Percentiles rank a stretch among this genome's conserved stretches.
Conservation (phyloP, 495 filamentous ascomycete species). For the Aspergillus nidulans region DNA sequence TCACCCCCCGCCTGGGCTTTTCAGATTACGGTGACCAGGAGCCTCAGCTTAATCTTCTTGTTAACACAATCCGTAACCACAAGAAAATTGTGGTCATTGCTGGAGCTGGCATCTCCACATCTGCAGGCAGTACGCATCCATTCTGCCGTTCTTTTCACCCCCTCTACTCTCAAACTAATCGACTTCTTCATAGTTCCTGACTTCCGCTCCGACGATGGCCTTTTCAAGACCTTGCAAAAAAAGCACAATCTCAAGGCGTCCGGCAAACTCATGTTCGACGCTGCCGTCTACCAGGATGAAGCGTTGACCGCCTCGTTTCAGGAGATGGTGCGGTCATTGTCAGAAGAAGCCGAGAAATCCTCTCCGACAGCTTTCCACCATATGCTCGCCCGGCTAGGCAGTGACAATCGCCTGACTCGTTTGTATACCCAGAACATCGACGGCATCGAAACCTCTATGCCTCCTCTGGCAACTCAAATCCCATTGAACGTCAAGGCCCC, state of each 20-base stretch:
- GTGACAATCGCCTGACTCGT: slow-evolving; percentile 83
- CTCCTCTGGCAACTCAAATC: slow-evolving; percentile 71
- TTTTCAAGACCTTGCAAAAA: slow-evolving; percentile 77
- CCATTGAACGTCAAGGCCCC: slow-evolving; percentile 73
- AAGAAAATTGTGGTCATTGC: slow-evolving; percentile 96
- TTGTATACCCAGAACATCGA: slow-evolving; percentile 97
- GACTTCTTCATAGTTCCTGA: slow-evolving; percentile 68
- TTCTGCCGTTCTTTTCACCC: slow-evolving; percentile 40
- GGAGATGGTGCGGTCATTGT: slow-evolving; percentile 87
- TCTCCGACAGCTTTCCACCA: slow-evolving; percentile 89
- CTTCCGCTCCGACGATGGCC: slow-evolving; percentile 83
- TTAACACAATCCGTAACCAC: slow-evolving; percentile 76
- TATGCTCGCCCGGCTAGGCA: slow-evolving; percentile 83
- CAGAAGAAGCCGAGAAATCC: slow-evolving; percentile 66
- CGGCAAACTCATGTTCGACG: slow-evolving; percentile 94
- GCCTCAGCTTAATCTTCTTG: slow-evolving; percentile 59
- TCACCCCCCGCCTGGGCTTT: slow-evolving; percentile 47
- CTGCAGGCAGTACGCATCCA: slow-evolving; percentile 78
- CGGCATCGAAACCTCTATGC: slow-evolving; percentile 81
- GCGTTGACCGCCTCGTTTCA: slow-evolving; percentile 84
- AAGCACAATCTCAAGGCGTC: slow-evolving; percentile 89
- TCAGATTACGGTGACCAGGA: slow-evolving; percentile 44
- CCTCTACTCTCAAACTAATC: not conserved
- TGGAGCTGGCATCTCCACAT: slow-evolving; percentile 93
- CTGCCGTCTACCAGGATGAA: slow-evolving; percentile 92